Conservation (phyloP, 129 eudicot species). For the Logfia minima region DNA sequence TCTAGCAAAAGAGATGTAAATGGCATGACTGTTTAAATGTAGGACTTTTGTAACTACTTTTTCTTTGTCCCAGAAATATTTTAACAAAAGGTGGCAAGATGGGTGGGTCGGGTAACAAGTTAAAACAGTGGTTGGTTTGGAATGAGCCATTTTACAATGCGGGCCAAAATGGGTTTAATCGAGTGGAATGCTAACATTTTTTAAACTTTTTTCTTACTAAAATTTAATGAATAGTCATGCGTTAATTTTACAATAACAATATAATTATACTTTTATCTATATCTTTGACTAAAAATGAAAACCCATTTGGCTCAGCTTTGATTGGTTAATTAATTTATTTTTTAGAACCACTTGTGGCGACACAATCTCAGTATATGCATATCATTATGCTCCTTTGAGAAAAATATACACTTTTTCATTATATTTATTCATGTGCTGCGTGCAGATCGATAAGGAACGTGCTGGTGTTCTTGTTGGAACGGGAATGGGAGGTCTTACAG, state of each 20-base stretch:
- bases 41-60: background rate
- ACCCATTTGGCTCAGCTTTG: background rate
- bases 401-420: background rate
- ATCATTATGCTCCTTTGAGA: too few relatives aligned
- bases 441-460: slow-evolving; percentile 82
- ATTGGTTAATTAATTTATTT: too few relatives aligned
- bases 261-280: background rate
- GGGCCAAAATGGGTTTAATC: background rate
- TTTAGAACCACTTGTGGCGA: background rate
- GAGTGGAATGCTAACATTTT: background rate
- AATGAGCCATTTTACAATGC: background rate
- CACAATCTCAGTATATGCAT: too few relatives aligned
- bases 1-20: slow-evolving; percentile 13
- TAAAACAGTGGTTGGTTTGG: background rate
- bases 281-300: background rate
- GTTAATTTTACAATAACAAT: too few relatives aligned
- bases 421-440: background rate
- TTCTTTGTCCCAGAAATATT: background rate
- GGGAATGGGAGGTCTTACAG: slow-evolving; percentile 97
- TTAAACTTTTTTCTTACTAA: too few relatives aligned
- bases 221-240: too few relatives aligned
- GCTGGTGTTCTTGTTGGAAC: slow-evolving; percentile 99
- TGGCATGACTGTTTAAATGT: slow-evolving; percentile 13
- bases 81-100: slow-evolving; percentile 11
- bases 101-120: background rate